phyloP scores from a whole-genome alignment of 1,284 basidiomycete species.

The Porodaedalea pini region DNA sequence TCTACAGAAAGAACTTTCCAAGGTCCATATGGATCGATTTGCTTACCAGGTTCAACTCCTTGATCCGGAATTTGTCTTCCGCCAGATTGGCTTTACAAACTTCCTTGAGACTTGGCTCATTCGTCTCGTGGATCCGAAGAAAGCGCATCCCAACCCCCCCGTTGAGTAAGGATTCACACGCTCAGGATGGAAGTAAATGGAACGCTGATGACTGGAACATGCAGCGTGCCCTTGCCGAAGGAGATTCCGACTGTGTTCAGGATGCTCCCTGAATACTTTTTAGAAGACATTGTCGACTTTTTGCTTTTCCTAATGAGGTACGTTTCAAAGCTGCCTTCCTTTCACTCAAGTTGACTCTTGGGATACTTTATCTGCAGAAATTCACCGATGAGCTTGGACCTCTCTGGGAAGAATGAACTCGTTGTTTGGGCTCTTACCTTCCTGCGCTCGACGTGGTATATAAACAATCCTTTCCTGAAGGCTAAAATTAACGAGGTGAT shows the following conservation, averaged over 20 bases:
- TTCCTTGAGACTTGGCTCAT: constrained; percentile 96
- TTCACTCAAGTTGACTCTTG: too few species aligned
- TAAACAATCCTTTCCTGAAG: constrained; percentile 98
- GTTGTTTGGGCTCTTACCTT: constrained; percentile 89
- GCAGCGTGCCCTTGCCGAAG: constrained; percentile 78
- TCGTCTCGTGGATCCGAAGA: constrained; percentile 84
- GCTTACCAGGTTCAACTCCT: constrained; percentile 85
- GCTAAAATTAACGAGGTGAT: constrained; percentile 93
- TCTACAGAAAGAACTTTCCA: constrained; percentile 60
- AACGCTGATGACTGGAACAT: neutral
- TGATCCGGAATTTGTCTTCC: constrained; percentile 81
- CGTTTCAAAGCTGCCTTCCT: too few species aligned
- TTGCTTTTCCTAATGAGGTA: constrained; percentile 81
- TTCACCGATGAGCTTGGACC: constrained; percentile 76
- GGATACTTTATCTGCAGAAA: constrained; percentile 46
- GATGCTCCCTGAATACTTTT: constrained; percentile 90
- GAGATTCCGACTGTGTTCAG: constrained; percentile 85
- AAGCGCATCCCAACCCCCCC: constrained; percentile 68
- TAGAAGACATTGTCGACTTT: constrained; percentile 94
- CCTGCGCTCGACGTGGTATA: constrained; percentile 91
- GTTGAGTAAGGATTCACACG: constrained; percentile 52
- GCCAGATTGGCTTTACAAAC: constrained; percentile 79
- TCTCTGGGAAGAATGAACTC: constrained; percentile 84
- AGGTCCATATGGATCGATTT: constrained; percentile 66
- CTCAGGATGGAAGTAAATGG: constrained; percentile 17